Conservation (phyloP, 2,329 filamentous ascomycete species). For the Verticillium dahliae region DNA sequence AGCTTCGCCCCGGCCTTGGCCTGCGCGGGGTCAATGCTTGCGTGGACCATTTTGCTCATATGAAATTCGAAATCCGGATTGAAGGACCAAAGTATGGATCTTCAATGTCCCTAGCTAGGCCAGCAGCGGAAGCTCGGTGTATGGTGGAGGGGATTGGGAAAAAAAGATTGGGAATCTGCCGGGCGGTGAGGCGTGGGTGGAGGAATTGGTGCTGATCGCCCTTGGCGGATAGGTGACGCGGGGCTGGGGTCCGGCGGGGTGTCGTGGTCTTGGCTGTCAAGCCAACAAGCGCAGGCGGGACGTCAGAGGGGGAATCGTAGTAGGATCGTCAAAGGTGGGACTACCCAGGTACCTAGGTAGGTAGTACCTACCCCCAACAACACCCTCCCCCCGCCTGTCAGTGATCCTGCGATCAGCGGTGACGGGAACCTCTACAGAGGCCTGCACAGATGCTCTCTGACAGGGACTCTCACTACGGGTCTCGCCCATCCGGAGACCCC, state of each 20-base stretch:
- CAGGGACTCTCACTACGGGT: no score
- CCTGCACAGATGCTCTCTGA: no score
- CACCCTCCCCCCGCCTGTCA: no score
- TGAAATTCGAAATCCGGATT: neutral
- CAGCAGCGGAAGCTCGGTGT: conserved; percentile 7
- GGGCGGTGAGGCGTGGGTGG: conserved; percentile 16
- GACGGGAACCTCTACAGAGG: no score
- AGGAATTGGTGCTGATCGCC: neutral
- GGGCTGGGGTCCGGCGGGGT: neutral
- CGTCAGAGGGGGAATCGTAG: neutral
- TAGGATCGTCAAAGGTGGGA: neutral
- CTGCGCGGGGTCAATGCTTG: neutral
- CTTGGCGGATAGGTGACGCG: neutral
- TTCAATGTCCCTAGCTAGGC: neutral
- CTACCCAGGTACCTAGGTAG: neutral
- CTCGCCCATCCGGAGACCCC: no score
- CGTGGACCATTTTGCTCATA: neutral
- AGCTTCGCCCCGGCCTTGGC: conserved; percentile 1
- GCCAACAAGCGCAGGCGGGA: no score
- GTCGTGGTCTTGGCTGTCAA: neutral
- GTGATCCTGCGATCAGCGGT: no score
- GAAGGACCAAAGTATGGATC: neutral
- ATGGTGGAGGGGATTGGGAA: neutral
- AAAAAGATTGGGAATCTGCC: conserved; percentile 19
- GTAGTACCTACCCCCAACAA: no score